Evolutionary conservation across 2,329 filamentous ascomycete species (phyloP), one percentile per base, ranked within the genome.

Genomic region (Beauveria medogensis): DNA sequence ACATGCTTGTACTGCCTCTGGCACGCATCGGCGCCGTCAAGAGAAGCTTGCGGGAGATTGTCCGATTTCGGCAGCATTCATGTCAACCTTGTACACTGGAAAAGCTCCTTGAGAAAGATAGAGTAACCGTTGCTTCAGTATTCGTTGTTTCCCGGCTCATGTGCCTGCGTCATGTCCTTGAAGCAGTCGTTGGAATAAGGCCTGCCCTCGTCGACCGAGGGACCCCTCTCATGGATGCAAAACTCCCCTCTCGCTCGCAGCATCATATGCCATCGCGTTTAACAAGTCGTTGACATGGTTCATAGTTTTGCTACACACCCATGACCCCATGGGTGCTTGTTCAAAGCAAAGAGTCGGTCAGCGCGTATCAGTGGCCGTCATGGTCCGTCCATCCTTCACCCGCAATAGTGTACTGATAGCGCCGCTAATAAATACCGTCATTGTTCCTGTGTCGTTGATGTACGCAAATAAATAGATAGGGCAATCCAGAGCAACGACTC

Each of bases 311-410:
- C 26, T 41, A n/a, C 44, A 46, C 55, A 22, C 55, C 55, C 55
- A 10, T 40, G 55, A 20, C 28, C 30, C 30, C 43, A 43, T 47
- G 22, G 5, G 24, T 37, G 26, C 41, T 46, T 18, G 26, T 55
- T 18, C 41, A 22, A 44, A 43, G 46, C 47, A 59, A 59, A 59
- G 55, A 59, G 55, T 59, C 55, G 55, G 55, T 59, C 55, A 59
- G 24, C 55, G 12, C 28, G 24, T 51, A 30, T 26, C 8, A 28
- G 55, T 22, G 41, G 54, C 54, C 54, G 30, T 52, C 18, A 51
- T 43, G 47, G 47, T 26, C 55, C 37, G 34, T 51, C 46, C 46
- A 20, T 51, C 24, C 34, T 37, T 52, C 34, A 59, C 47, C 51
- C 47, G 26, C 55, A 37, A 59, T 47, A 28, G 22, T 40, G 37